Conservation (phyloP, 2,329 filamentous ascomycete species). For the Cladosporium sp. region DNA sequence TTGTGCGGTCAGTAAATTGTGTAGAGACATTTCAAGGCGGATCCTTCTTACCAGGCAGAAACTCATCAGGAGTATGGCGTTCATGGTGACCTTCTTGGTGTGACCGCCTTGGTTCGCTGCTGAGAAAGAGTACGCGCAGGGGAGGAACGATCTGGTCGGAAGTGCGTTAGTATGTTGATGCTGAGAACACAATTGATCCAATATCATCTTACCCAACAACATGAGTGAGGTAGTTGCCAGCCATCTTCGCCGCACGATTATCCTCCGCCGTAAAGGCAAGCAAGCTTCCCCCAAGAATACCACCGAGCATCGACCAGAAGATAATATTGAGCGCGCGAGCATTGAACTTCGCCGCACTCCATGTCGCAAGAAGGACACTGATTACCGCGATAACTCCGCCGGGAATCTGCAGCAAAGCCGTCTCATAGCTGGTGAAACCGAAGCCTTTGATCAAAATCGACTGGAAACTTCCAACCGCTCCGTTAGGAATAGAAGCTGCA, state of each 20-base stretch:
- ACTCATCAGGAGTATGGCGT: slow-evolving; percentile 39
- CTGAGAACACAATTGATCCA: too few relatives aligned
- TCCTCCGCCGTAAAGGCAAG: slow-evolving; percentile 48
- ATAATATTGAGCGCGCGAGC: slow-evolving; percentile 19
- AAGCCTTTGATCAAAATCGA: slow-evolving; percentile 60
- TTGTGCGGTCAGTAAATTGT: neutral
- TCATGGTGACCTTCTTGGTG: slow-evolving; percentile 42
- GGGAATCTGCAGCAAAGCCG: slow-evolving; percentile 62
- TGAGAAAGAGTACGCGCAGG: slow-evolving; percentile 36
- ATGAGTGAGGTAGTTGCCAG: slow-evolving; percentile 37
- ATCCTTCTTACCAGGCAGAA: slow-evolving; percentile 35
- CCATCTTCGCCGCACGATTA: slow-evolving; percentile 44
- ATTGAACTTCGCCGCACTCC: slow-evolving; percentile 48
- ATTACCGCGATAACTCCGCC: slow-evolving; percentile 62
- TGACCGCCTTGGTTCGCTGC: slow-evolving; percentile 35
- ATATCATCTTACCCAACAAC: slow-evolving; percentile 27
- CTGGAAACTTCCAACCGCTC: slow-evolving; percentile 60
- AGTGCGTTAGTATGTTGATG: neutral
- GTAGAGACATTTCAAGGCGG: too few relatives aligned
- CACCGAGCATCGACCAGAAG: slow-evolving; percentile 37
- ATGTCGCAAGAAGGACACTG: slow-evolving; percentile 33
- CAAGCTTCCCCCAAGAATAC: slow-evolving; percentile 49
- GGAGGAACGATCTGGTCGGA: slow-evolving; percentile 29
- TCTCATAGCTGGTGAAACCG: slow-evolving; percentile 57
- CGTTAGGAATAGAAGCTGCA: slow-evolving; percentile 58